Conservation (phyloP, 2,329 filamentous ascomycete genomes). For the Exserohilum turcica region DNA sequence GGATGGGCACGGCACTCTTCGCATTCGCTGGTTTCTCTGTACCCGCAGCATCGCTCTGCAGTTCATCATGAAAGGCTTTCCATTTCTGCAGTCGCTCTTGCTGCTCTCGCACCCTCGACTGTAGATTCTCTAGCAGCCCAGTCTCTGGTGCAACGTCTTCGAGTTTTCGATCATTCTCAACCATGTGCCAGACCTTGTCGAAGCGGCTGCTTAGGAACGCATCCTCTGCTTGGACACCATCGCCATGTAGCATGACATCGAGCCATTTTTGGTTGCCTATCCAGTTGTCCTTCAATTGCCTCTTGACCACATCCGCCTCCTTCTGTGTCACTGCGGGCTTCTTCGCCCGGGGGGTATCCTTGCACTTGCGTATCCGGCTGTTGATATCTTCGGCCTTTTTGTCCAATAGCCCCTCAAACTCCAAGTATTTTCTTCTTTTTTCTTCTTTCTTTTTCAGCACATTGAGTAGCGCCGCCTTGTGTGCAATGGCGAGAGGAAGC, state of each 20-base stretch:
- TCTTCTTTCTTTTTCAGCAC: slow-evolving; percentile 65
- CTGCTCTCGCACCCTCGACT: slow-evolving; percentile 69
- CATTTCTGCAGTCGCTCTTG: slow-evolving; percentile 72
- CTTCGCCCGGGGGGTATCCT: slow-evolving; percentile 30
- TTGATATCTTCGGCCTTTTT: slow-evolving; percentile 65
- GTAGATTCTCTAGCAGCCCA: slow-evolving; percentile 72
- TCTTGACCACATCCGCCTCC: slow-evolving; percentile 55
- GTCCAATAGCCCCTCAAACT: slow-evolving; percentile 69
- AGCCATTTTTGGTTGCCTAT: slow-evolving; percentile 76
- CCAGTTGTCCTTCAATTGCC: slow-evolving; percentile 74
- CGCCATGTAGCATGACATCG: slow-evolving; percentile 71
- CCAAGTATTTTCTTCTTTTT: slow-evolving; percentile 62
- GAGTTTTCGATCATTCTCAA: slow-evolving; percentile 63
- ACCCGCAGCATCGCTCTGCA: slow-evolving; percentile 22
- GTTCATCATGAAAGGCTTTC: slow-evolving; percentile 66
- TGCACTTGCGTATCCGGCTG: slow-evolving; percentile 55
- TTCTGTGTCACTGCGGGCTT: slow-evolving; percentile 39
- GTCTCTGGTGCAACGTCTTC: slow-evolving; percentile 60
- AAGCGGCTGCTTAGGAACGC: slow-evolving; percentile 70
- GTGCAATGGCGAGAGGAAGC: slow-evolving; percentile 71
- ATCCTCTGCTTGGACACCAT: slow-evolving; percentile 62
- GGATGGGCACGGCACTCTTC: slow-evolving; percentile 10
- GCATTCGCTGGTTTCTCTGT: background rate
- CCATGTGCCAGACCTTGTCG: slow-evolving; percentile 71
- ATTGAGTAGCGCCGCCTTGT: slow-evolving; percentile 69